Evolutionary conservation across 305 asterid genomes (phyloP), one percentile per base, ranked within the genome.

Genomic region (Fraxinus nigra): DNA sequence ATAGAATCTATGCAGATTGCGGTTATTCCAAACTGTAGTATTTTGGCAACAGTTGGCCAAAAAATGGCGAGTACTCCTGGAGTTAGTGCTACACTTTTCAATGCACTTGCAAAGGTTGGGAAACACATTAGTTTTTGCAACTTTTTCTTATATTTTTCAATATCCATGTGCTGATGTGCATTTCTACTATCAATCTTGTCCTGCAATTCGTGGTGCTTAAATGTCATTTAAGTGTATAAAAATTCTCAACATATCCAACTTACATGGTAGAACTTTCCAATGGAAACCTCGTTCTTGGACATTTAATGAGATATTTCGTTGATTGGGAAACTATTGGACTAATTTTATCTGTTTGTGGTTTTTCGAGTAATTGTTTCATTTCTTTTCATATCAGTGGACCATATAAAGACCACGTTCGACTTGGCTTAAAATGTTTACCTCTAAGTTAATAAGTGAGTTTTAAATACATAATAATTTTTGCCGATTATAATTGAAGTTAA

Each of bases 51-150:
- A 2, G 99, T 96, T 82, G 99, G 99, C 78, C 98, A 96, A 90
- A 96, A 89, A 90, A 96, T 96, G 99, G 99, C 99, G 30, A 96
- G 98, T 78, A 94, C 98, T 69, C 98, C 98, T 78, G 99, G 99
- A 85, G 99, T 96, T 87, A 93, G 98, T 88, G 98, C 99, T 76
- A 94, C 97, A 78, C 93, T 96, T 69, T 96, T 96, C 90, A 91
- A 91, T 89, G 99, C 99, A 75, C 94, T 96, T 73, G 99, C 99
- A 38, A 96, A 94, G 98, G 99, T 96, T 79, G 38, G 87, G 34
- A 83, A 82, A 78, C 73, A 75, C 78, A 61, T 56, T 24, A 8
- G 26, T 38, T 38, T 79, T 69, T 72, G 28, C 46, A 63, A 22
- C 22, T 5, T 43, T 54, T 24, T 72, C 24, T 35, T n/a, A 34